Evolutionary conservation across 495 filamentous ascomycete genomes (phyloP), one percentile per base, ranked within the genome.

Genomic region (Aspergillus incahuasiensis): DNA sequence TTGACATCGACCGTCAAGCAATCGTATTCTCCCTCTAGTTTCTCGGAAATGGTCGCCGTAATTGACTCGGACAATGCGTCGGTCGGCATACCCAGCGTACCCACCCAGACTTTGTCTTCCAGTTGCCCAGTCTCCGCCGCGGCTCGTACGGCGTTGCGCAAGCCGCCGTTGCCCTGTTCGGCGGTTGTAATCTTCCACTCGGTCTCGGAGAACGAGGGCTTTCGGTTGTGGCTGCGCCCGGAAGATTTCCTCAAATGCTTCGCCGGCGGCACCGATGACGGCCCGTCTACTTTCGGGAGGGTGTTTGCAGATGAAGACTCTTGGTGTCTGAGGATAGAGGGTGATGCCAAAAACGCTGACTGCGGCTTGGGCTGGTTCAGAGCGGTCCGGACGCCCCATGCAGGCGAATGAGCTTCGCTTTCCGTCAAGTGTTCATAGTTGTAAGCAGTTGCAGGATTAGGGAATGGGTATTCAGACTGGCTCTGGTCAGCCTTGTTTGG

Each of bases 41-140:
- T 79, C 64, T 92, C 87, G 53, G 87, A 81, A 56, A 97, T 96
- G 47, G 90, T 86, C 50, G 84, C 75, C 58, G 87, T 88, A 41
- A 85, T 86, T 54, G 82, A 78, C 30, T 83, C 80, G 22, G 83
- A 75, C 9, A 97, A 75, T 2, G 82, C 82, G 68, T 96, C 91
- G 0, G 90, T 95, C 0, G 92, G 91, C 82, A 95, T 95, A 12
- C 92, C 92, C 52, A 96, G 69, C 1, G 91, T 92, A 16, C 92
- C 92, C 34, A 97, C 88, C 86, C 88, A 95, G n/a, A 83, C 82
- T 63, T 87, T 84, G 35, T 91, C 84, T 15, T 80, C 77, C 18
- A 88, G 61, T 45, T 78, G 74, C 28, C 83, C 85, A 15, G 81
- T 78, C 40, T 89, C 76, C 24, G 80, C 76, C 1, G 88, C 87